Conservation (phyloP, 768 basidiomycete species). For the Mycena polygramma region DNA sequence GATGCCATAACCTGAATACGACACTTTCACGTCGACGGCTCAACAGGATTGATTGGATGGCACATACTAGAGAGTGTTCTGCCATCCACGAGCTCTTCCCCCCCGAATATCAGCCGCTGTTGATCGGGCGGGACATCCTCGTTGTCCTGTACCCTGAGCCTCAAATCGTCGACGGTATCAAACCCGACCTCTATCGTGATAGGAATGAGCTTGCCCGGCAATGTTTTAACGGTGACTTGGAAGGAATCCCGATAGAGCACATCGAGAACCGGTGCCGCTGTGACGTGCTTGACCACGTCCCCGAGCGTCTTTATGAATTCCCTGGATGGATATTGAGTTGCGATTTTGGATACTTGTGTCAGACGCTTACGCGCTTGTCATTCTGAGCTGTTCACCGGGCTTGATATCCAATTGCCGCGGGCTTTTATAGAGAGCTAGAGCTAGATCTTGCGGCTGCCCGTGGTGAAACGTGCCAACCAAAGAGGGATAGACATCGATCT, state of each 20-base stretch:
- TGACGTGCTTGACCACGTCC: background rate
- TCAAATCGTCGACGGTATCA: conserved; percentile 13
- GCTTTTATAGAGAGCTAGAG: conserved; percentile 8
- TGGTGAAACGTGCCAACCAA: background rate
- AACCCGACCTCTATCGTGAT: too few relatives aligned
- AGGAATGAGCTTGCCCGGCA: background rate
- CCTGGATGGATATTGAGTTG: too few relatives aligned
- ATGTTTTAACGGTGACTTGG: background rate
- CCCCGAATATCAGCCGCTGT: conserved; percentile 60
- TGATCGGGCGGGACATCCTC: conserved; percentile 64
- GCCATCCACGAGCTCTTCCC: conserved; percentile 51
- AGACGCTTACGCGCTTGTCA: conserved; percentile 9
- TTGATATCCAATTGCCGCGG: background rate
- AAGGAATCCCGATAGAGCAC: background rate
- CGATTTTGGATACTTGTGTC: too few relatives aligned
- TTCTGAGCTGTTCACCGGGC: background rate
- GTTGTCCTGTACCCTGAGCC: conserved; percentile 57
- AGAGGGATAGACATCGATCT: conserved; percentile 12
- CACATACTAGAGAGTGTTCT: conserved; percentile 11
- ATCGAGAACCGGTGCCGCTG: background rate
- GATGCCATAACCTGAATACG: background rate
- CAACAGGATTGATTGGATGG: background rate
- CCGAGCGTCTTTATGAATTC: background rate
- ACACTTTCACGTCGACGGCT: background rate
- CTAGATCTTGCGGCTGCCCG: too few relatives aligned